Base-by-base conservation (phyloP, 208 protist genomes). In the Leptomonas pyrrhocoris region DNA sequence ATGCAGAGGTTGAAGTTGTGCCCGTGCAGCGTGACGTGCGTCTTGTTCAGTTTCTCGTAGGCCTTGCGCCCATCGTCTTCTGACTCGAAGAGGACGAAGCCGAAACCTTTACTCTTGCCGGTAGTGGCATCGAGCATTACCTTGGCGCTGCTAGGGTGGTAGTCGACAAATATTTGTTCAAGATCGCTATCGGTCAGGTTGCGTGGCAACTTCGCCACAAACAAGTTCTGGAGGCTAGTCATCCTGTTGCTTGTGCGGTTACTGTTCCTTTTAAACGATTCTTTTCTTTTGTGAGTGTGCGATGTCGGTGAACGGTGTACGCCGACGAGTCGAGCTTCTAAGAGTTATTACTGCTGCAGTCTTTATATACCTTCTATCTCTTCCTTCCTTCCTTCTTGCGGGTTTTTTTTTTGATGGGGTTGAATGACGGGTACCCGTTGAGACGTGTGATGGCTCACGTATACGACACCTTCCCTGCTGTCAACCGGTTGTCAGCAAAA, bases 11-110 rank as follows among this genome's bases (percentile, higher is more conserved):
- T 86, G 53, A 94, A 93, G 57, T 70, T 81, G 72, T 94, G 86
- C 19, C 86, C 79, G 21, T 83, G 73, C 19, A 89, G 34, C 13
- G 69, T 77, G 5, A 87, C 77, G 68, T 88, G 83, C 1, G 73
- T 86, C 34, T 89, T 86, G 72, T 94, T 92, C 11, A 96, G 83
- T 18, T 73, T 76, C 51, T 92, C 64, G 48, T 94, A 88, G 23
- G 92, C 93, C 54, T 79, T 82, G 19, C 84, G 56, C 0, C 97
- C 98, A 4, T 68, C 83, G 11, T 98, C 96, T 56, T 94, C 81
- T 0, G 77, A 85, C 18, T 92, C 82, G 73, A 98, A 99, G 64
- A 98, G 95, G 31, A 99, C 97, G 72, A 99, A 99, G 54, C 96
- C 98, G 75, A 99, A 99, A 31, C 98, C 94, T 57, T 94, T 90